Evolutionary conservation across 192 early-diverging fungal species (phyloP).

Genomic region (Gonapodya sp.): DNA sequence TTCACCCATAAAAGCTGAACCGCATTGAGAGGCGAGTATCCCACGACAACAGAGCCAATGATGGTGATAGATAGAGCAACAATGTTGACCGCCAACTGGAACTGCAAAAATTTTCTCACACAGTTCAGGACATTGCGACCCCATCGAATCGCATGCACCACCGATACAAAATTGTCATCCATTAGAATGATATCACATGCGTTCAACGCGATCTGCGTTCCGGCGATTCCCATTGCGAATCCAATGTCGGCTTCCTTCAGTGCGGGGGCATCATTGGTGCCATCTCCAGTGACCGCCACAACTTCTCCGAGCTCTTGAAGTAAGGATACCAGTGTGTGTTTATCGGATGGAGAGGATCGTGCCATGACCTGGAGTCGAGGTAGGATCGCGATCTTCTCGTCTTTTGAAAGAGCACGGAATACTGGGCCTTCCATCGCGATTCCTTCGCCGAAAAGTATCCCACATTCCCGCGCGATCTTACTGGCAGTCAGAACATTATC

Average conservation of each 20-base stretch:
- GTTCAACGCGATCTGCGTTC: conserved; percentile 52
- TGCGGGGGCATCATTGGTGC: conserved; percentile 50
- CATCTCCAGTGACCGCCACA: conserved; percentile 53
- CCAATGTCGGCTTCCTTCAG: conserved; percentile 52
- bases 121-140: conserved; percentile 47
- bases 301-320: conserved; percentile 44
- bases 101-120: conserved; percentile 54
- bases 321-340: conserved; percentile 39
- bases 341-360: conserved; percentile 38
- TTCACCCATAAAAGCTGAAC: conserved; percentile 56
- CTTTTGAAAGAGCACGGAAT: conserved; percentile 36
- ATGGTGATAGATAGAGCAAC: conserved; percentile 46
- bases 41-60: conserved; percentile 36
- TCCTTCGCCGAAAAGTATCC: conserved; percentile 39
- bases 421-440: conserved; percentile 49
- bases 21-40: conserved; percentile 37
- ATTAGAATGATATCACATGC: conserved; percentile 49
- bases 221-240: conserved; percentile 52
- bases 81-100: conserved; percentile 48
- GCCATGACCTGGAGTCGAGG: conserved; percentile 46
- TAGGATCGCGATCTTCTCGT: conserved; percentile 37
- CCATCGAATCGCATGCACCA: conserved; percentile 46
- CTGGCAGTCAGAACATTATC: conserved; percentile 51
- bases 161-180: conserved; percentile 51
- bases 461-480: conserved; percentile 47